phyloP scores from a whole-genome alignment of 1,139 yeast species.

The Arxiozyma telluris region DNA sequence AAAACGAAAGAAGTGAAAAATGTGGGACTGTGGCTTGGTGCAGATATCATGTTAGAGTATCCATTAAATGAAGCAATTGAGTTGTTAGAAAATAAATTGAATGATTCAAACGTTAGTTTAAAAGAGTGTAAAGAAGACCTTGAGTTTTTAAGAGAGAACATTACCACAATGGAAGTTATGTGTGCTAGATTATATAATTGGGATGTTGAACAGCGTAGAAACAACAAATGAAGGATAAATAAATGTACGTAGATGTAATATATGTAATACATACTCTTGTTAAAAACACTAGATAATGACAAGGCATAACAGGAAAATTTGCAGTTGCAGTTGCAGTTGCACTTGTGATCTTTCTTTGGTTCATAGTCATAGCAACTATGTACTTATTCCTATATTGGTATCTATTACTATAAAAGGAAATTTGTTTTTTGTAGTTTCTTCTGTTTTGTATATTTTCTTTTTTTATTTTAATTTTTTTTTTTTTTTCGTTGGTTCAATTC shows the following conservation, averaged over 20 bases:
- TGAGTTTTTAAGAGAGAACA: constrained; percentile 81
- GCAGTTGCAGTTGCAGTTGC: no score
- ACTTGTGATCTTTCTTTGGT: no score
- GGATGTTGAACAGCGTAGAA: constrained; percentile 79
- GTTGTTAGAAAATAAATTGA: constrained; percentile 54
- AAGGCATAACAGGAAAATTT: no score
- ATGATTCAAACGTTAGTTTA: constrained; percentile 53
- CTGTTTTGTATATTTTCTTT: no score
- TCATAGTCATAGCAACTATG: no score
- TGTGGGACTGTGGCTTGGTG: constrained; percentile 91
- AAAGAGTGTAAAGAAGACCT: constrained; percentile 68
- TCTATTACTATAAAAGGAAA: no score
- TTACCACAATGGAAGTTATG: constrained; percentile 96
- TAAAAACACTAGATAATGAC: no score
- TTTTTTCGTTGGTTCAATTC: background rate
- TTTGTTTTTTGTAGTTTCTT: no score
- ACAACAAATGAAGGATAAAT: constrained; percentile 33
- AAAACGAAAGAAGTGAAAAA: constrained; percentile 38
- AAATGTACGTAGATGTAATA: no score
- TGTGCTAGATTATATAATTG: constrained; percentile 92
- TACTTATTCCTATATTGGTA: no score
- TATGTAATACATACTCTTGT: no score
- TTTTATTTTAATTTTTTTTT: no score
- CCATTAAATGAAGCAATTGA: constrained; percentile 80
- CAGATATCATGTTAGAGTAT: constrained; percentile 95